Evolutionary conservation across 139 green algal genomes (phyloP), one percentile per base, ranked within the genome.

Genomic region (Raphidocelis subcapitata): DNA sequence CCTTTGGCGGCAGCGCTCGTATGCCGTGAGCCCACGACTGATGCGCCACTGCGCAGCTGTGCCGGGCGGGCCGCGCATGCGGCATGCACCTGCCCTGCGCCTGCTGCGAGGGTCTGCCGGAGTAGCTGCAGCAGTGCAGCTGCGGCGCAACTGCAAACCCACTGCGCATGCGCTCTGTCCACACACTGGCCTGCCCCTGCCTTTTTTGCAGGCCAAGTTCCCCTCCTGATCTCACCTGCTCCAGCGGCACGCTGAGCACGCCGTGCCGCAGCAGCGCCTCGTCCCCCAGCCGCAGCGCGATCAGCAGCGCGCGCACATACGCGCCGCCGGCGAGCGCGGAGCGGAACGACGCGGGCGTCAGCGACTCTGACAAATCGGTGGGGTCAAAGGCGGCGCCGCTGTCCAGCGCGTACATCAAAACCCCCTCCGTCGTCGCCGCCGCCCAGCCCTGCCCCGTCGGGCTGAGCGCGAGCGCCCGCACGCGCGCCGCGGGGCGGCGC

Each of bases 341-440:
- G n/a, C 52, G 47, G 33, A 77, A 85, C 15, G 88, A 85, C 3
- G 67, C 82, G 1, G 96, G 94, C 3, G 95, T 99, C 8, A 97
- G 77, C 57, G 95, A 91, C 77, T 97, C 85, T 14, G 87, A 89
- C 23, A 99, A 84, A 81, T 98, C 94, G 0, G 89, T 95, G 1
- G 95, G 95, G 76, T 99, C 94, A 74, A 99, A 99, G n/a, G 89
- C 67, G 44, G 90, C 14, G 29, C 72, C 81, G 5, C 87, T 77
- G 76, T 98, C 95, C 41, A 94, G 74, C 41, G 79, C 79, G 83
- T 96, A 99, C 29, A 99, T 36, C 65, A 98, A 79, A 51, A 99
- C 57, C 4, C 95, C 95, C 69, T 97, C 91, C 0, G 94, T 98
- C 3, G 90, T 96, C 24, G 92, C 94, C 23, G 93, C 95, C 14